A percentile compares a stretch with the other conserved stretches of the same genome.
Conservation (phyloP, 169 alveolate species). For the Perkinsus chesapeaki region DNA sequence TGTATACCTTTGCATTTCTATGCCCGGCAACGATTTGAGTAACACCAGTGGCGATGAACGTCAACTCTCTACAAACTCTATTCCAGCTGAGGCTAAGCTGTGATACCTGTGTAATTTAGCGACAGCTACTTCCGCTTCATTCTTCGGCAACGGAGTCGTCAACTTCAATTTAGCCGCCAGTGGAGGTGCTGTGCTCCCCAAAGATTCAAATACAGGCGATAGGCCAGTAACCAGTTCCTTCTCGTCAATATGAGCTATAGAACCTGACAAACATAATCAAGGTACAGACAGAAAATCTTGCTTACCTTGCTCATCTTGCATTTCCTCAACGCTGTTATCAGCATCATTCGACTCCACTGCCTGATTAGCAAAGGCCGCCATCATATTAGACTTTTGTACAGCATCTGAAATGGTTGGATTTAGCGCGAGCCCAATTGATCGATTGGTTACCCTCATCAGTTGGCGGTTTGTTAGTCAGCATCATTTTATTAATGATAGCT, state of each 20-base stretch:
- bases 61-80: too few relatives aligned
- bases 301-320: background rate
- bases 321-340: background rate
- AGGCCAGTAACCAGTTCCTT: background rate
- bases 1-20: too few relatives aligned
- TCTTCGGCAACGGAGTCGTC: background rate
- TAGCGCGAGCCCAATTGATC: background rate
- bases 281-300: background rate
- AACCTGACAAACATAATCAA: background rate
- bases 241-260: background rate
- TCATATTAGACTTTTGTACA: background rate
- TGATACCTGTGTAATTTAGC: background rate
- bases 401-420: background rate
- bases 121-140: background rate
- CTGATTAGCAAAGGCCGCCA: background rate
- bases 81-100: too few relatives aligned
- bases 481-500: background rate
- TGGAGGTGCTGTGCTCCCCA: background rate
- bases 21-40: too few relatives aligned
- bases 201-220: background rate
- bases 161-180: background rate
- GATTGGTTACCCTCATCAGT: background rate
- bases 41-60: too few relatives aligned
- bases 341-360: background rate
- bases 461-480: background rate